A percentile compares a stretch with the other conserved stretches of the same genome.
Evolutionary conservation across 2,329 filamentous ascomycete genomes (phyloP).

Genomic region (Clathrospora elynae): DNA sequence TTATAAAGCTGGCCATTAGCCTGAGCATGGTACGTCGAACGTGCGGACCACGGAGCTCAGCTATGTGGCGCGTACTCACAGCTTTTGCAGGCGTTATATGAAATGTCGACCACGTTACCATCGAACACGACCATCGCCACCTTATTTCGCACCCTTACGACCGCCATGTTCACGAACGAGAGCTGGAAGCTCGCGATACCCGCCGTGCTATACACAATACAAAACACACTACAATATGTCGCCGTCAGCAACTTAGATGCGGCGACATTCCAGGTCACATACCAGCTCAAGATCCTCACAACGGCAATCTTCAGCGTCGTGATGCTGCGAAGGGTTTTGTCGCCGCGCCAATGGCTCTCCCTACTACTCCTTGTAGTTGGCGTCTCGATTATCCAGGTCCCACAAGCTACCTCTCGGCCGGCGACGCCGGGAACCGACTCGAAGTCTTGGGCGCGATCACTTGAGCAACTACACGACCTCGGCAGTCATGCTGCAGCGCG

Average conservation of each 20-base stretch:
- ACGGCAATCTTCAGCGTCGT: slow-evolving; percentile 85
- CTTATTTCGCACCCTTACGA: slow-evolving; percentile 78
- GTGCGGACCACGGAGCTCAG: background rate
- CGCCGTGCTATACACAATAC: slow-evolving; percentile 83
- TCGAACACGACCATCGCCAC: slow-evolving; percentile 80
- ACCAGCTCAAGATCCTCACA: slow-evolving; percentile 92
- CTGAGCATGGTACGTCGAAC: slow-evolving; percentile 64
- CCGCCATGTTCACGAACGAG: slow-evolving; percentile 82
- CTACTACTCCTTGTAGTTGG: slow-evolving; percentile 80
- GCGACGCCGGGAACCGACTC: slow-evolving; percentile 63
- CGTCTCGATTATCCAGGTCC: slow-evolving; percentile 83
- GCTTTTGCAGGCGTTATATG: slow-evolving; percentile 68
- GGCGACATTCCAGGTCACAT: slow-evolving; percentile 90
- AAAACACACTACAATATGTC: slow-evolving; percentile 93
- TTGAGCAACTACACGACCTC: slow-evolving; percentile 74
- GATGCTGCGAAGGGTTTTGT: slow-evolving; percentile 73
- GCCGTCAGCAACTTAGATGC: slow-evolving; percentile 90
- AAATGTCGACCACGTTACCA: slow-evolving; percentile 77
- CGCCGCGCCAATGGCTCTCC: slow-evolving; percentile 76
- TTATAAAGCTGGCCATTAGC: slow-evolving; percentile 86
- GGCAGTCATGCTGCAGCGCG: slow-evolving; percentile 57
- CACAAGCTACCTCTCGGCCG: slow-evolving; percentile 62
- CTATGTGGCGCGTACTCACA: slow-evolving; percentile 7
- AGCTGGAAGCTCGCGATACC: slow-evolving; percentile 95
- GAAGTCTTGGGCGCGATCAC: slow-evolving; percentile 76